Evolutionary conservation across 257 asterid genomes (phyloP).

Genomic region (Solanum virginianum): DNA sequence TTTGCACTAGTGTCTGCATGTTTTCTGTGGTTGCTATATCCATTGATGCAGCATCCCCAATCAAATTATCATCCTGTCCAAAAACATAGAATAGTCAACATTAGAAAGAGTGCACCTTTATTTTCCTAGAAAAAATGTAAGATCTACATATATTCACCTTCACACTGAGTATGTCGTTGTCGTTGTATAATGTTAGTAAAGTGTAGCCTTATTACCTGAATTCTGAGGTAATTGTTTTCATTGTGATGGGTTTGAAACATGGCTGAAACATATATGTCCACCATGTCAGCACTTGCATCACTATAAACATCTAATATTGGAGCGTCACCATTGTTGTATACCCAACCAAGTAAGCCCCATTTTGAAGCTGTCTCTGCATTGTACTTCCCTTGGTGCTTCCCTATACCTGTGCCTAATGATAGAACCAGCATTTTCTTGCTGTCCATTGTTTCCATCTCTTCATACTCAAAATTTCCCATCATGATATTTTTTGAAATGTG

Average conservation of each 20-base stretch:
- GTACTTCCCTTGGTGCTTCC: slow-evolving; percentile 24
- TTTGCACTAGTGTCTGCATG: slow-evolving; percentile 27
- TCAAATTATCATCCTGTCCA: slow-evolving; percentile 31
- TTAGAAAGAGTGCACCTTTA: neutral
- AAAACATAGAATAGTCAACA: neutral
- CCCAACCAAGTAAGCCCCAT: slow-evolving; percentile 48
- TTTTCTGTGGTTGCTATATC: slow-evolving; percentile 34
- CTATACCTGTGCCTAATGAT: slow-evolving; percentile 43
- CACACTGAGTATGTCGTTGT: neutral
- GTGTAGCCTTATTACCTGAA: slow-evolving; percentile 27
- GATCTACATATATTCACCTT: too few relatives aligned
- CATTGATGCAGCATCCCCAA: slow-evolving; percentile 36
- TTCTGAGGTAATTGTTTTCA: slow-evolving; percentile 41
- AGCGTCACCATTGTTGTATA: slow-evolving; percentile 24
- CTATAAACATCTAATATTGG: slow-evolving; percentile 25
- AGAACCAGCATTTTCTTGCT: slow-evolving; percentile 33
- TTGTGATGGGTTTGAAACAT: slow-evolving; percentile 28
- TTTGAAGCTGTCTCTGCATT: slow-evolving; percentile 21
- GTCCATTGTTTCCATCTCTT: slow-evolving; percentile 37
- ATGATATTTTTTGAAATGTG: slow-evolving; percentile 42
- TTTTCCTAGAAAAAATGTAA: neutral
- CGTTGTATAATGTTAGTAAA: neutral
- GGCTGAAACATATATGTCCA: slow-evolving; percentile 49
- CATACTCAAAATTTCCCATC: slow-evolving; percentile 24
- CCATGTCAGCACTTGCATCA: slow-evolving; percentile 47